These are phyloP conservation scores for Candida cerambycidarum DNA, from an alignment of 805 yeast species.

Conservation along the genomic window DNA sequence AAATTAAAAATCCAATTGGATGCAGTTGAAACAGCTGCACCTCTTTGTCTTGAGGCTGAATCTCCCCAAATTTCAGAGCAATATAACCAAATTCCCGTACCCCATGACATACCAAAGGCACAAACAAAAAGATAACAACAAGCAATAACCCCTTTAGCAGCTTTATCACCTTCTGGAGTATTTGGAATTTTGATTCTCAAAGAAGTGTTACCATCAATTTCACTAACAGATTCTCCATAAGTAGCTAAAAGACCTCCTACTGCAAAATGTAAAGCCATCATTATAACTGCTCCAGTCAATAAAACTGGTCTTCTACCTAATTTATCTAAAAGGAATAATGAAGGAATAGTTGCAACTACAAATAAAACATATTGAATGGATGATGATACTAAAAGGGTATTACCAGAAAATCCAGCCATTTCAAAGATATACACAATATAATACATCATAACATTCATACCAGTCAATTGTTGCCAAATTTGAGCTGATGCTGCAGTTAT, in stretches of 20 bases:
- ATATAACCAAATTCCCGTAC: conserved; percentile 60
- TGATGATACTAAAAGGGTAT: conserved; percentile 52
- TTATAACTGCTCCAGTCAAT: conserved; percentile 47
- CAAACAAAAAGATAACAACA: conserved; percentile 57
- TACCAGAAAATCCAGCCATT: conserved; percentile 59
- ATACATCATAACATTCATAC: conserved; percentile 70
- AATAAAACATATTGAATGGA: conserved; percentile 62
- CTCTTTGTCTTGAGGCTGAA: conserved; percentile 60
- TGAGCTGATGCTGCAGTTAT: conserved; percentile 53
- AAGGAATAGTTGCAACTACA: conserved; percentile 57
- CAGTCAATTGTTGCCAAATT: conserved; percentile 63
- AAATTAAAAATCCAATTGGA: conserved; percentile 72
- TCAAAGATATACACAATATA: conserved; percentile 64
- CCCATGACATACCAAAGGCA: conserved; percentile 57
- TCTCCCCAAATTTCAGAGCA: conserved; percentile 66
- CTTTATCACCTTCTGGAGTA: conserved; percentile 30
- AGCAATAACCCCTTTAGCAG: conserved; percentile 48
- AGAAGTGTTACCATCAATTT: conserved; percentile 24
- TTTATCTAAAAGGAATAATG: conserved; percentile 57
- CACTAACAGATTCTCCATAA: conserved; percentile 33
- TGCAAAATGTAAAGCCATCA: conserved; percentile 43
- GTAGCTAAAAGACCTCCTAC: conserved; percentile 43
- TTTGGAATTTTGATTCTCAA: conserved; percentile 25
- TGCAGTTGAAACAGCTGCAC: conserved; percentile 66
- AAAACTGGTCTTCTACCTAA: conserved; percentile 68